Conservation (phyloP, 345 rosid genomes). For the Eutrema japonicum region DNA sequence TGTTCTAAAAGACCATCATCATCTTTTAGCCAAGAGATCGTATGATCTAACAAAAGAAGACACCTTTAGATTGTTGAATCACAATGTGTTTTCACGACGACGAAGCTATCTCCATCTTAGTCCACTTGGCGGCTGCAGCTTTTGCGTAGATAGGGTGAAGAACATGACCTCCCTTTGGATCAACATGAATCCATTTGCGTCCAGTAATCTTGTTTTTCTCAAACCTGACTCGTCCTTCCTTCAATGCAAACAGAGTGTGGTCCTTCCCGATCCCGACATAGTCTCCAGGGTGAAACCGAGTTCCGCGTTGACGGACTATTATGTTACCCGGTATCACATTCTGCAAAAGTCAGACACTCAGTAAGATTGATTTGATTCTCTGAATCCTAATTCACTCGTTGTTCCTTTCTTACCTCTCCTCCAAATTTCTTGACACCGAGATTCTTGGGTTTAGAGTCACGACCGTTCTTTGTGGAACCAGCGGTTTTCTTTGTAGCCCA, state of each 20-base stretch:
- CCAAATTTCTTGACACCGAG: constrained; percentile 97
- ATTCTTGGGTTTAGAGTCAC: constrained; percentile 83
- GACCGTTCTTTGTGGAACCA: constrained; percentile 88
- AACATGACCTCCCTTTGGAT: constrained; percentile 70
- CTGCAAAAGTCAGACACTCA: constrained; percentile 46
- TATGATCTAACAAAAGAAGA: constrained; percentile 16
- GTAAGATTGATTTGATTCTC: neutral
- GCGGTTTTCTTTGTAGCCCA: constrained; percentile 91
- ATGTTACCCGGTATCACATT: constrained; percentile 88
- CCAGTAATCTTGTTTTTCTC: constrained; percentile 72
- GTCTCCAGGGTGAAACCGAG: constrained; percentile 87
- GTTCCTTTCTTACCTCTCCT: constrained; percentile 61
- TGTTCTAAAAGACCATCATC: constrained; percentile 1
- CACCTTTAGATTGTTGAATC: constrained; percentile 5
- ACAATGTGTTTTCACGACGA: constrained; percentile 18
- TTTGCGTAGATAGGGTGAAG: constrained; percentile 68
- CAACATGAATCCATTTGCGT: constrained; percentile 74
- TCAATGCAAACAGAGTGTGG: constrained; percentile 71
- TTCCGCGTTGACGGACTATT: constrained; percentile 77
- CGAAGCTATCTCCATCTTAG: constrained; percentile 41
- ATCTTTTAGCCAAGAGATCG: neutral
- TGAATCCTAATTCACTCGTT: neutral
- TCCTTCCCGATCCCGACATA: constrained; percentile 82
- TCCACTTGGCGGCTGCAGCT: constrained; percentile 38
- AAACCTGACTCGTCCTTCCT: constrained; percentile 79